Conservation (phyloP, 2,329 filamentous ascomycete species). For the Trichoderma afroharzianum region DNA sequence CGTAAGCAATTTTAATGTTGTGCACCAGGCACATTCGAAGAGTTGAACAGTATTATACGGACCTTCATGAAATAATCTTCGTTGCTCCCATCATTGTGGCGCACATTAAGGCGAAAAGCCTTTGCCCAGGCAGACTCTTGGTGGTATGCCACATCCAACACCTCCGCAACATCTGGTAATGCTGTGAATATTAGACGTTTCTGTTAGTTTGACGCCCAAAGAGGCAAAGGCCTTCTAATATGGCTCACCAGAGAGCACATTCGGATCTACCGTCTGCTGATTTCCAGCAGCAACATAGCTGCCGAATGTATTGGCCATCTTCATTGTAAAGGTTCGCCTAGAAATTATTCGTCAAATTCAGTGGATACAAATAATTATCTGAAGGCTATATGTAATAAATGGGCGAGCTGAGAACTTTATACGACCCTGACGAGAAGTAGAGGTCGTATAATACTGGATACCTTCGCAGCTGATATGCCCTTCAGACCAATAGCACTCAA, state of each 20-base stretch:
- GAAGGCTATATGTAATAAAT: background rate
- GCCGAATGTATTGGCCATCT: background rate
- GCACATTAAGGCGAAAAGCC: background rate
- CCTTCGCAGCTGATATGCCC: background rate
- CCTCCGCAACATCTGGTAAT: background rate
- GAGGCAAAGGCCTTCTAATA: background rate
- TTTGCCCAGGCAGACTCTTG: slow-evolving; percentile 4
- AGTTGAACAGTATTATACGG: background rate
- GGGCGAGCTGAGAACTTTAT: background rate
- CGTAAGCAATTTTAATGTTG: background rate
- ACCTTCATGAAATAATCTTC: slow-evolving; percentile 1
- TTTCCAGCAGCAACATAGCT: background rate
- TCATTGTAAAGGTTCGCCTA: background rate
- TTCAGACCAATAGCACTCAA: background rate
- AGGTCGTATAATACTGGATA: background rate
- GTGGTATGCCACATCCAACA: background rate
- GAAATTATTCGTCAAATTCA: background rate
- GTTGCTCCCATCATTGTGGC: background rate
- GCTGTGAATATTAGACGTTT: background rate
- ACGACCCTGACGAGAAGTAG: background rate
- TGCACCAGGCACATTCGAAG: background rate
- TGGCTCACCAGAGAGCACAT: background rate
- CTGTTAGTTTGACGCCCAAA: background rate
- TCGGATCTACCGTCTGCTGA: background rate
- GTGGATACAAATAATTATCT: background rate